These are phyloP conservation scores for Wickerhamomyces hampshirensis DNA, from an alignment of 805 yeast species.

Conservation along the genomic window DNA sequence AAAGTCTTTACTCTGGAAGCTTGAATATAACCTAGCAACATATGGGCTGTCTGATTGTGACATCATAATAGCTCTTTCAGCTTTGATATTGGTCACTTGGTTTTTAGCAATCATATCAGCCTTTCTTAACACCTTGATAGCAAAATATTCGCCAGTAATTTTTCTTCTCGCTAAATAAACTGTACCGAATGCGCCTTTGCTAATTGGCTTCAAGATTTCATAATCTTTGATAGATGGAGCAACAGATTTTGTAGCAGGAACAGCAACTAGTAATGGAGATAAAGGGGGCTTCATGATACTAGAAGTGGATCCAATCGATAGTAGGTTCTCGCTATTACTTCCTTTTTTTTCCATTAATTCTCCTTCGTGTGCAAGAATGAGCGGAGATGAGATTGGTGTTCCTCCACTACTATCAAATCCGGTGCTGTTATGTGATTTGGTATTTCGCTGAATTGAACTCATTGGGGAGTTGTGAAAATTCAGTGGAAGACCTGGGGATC, in stretches of 20 bases:
- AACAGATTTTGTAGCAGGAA: conserved; percentile 46
- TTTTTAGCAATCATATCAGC: conserved; percentile 96
- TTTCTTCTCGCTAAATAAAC: conserved; percentile 83
- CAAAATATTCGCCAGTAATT: conserved; percentile 90
- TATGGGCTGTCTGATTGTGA: conserved; percentile 89
- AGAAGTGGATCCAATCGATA: conserved; percentile 16
- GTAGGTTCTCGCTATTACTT: conserved; percentile 22
- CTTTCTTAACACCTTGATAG: conserved; percentile 86
- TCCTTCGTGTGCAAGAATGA: conserved; percentile 43
- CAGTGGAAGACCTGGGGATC: conserved; percentile 20
- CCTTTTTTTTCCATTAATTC: conserved; percentile 24
- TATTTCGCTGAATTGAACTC: conserved; percentile 57
- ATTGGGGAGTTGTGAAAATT: conserved; percentile 40
- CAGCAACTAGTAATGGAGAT: conserved; percentile 74
- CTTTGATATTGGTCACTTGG: conserved; percentile 89
- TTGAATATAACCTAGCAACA: conserved; percentile 83
- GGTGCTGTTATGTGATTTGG: conserved; percentile 15
- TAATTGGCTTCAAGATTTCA: conserved; percentile 86
- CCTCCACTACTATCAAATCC: conserved; percentile 19
- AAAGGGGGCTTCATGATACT: conserved; percentile 53
- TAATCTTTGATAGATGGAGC: conserved; percentile 80
- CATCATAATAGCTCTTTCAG: conserved; percentile 98
- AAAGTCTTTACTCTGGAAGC: conserved; percentile 85
- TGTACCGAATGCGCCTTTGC: conserved; percentile 96
- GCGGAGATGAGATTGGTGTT: conserved; percentile 57